Evolutionary conservation across 306 rosid species (phyloP), one percentile per base, ranked within the genome.

Genomic region (Phaseolus lunatus): DNA sequence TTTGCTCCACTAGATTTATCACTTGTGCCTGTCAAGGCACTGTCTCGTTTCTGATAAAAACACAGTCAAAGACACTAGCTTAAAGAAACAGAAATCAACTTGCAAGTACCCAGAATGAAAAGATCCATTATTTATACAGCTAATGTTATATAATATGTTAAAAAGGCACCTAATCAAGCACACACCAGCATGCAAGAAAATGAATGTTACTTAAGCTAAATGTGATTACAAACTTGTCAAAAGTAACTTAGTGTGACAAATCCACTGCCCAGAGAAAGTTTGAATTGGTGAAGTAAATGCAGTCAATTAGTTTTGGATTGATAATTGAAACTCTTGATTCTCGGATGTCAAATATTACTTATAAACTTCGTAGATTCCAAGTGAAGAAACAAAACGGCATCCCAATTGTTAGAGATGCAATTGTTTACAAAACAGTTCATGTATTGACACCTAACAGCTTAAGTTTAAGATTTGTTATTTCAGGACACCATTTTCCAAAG

Each of bases 1-100:
- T 89, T 92, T 47, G 89, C 92, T 77, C 97, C 98, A 81, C 97
- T 92, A 35, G 96, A 95, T 88, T 85, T 92, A 80, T 95, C 98
- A 78, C 97, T 92, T 5, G 86, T 67, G 85, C 86, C 88, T 66
- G 93, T 81, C 81, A 88, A 78, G 71, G 88, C 88, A 86, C 86
- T 82, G 79, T 95, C 98, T 72, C 96, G 97, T 95, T 95, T 95
- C 98, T 95, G 92, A 84, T 67, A 70, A 79, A 59, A 82, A 70
- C 5, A 81, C 5, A 81, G 77, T 50, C 67, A 81, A 72, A 52
- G 27, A 53, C 48, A 80, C 59, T 67, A 86, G 70, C 61, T 70
- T 81, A 29, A 76, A 85, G 72, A 81, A 63, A 76, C 50, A 67
- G 45, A 79, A 74, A 76, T 72, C 37, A 79, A 63, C 63, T 41